A percentile compares a stretch with the other conserved stretches of the same genome.
These are phyloP conservation scores for Crassisporium funariophilum DNA, from an alignment of 768 basidiomycete genomes.

Conservation along the genomic window DNA sequence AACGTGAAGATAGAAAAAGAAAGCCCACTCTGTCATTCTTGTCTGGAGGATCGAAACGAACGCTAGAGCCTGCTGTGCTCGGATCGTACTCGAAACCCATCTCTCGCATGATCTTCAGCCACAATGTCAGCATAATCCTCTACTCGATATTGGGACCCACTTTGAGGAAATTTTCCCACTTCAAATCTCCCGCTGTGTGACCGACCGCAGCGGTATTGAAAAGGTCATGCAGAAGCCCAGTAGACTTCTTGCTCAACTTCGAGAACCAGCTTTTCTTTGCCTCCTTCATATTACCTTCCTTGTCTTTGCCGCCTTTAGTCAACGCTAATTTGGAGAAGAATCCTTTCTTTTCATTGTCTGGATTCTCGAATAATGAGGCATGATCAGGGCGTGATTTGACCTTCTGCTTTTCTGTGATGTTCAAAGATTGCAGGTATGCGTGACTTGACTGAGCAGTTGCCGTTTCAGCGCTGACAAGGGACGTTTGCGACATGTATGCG, in stretches of 20 bases:
- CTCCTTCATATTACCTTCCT: conserved; percentile 39
- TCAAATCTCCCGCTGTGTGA: conserved; percentile 60
- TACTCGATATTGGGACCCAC: conserved; percentile 34
- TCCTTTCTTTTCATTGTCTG: conserved; percentile 43
- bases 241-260: conserved; percentile 60
- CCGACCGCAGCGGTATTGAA: conserved; percentile 58
- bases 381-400: conserved; percentile 70
- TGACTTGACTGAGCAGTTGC: conserved; percentile 67
- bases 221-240: conserved; percentile 63
- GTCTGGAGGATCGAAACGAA: conserved; percentile 78
- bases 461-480: conserved; percentile 40
- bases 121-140: neutral
- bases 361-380: conserved; percentile 49
- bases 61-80: conserved; percentile 79
- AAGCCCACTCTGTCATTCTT: conserved; percentile 38
- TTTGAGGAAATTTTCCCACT: conserved; percentile 80
- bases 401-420: conserved; percentile 60
- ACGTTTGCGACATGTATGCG: conserved; percentile 33
- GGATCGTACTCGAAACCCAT: conserved; percentile 78
- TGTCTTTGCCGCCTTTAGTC: conserved; percentile 33
- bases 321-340: conserved; percentile 54
- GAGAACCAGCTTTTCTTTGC: conserved; percentile 58
- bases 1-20: neutral
- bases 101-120: conserved; percentile 67
- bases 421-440: conserved; percentile 60